Percentiles rank a stretch among this genome's conserved stretches.
These are phyloP conservation scores for Lipomyces sp. DNA, from an alignment of 805 yeast species.

Conservation along the genomic window DNA sequence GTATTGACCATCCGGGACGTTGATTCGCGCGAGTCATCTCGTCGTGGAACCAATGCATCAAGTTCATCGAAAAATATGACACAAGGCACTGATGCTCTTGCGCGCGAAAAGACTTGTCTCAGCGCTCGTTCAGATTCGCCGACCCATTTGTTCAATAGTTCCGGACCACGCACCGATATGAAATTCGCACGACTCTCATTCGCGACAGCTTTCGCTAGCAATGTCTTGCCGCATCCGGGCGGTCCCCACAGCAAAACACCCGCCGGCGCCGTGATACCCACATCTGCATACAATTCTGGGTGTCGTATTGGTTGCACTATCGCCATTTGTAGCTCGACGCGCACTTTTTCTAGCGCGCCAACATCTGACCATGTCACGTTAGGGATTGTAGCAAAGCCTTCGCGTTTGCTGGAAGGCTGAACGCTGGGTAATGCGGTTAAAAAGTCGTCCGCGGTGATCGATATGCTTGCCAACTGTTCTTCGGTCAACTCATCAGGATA, in stretches of 20 bases:
- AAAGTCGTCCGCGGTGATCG: constrained; percentile 78
- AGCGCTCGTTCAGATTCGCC: constrained; percentile 96
- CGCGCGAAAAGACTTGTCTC: constrained; percentile 87
- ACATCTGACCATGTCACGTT: constrained; percentile 95
- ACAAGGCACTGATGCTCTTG: constrained; percentile 90
- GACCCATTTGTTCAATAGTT: constrained; percentile 85
- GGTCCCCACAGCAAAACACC: constrained; percentile 99
- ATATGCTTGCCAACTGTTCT: constrained; percentile 70
- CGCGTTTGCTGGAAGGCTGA: constrained; percentile 96
- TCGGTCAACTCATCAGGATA: constrained; percentile 79
- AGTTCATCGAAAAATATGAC: constrained; percentile 93
- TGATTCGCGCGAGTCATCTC: constrained; percentile 85
- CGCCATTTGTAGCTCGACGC: constrained; percentile 94
- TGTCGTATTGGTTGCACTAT: constrained; percentile 93
- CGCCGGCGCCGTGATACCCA: constrained; percentile 94
- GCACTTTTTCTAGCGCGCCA: constrained; percentile 76
- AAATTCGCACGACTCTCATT: constrained; percentile 95
- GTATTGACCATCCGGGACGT: constrained; percentile 94
- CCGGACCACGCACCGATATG: constrained; percentile 95
- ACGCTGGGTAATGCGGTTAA: constrained; percentile 81
- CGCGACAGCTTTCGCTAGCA: constrained; percentile 95
- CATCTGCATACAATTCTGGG: constrained; percentile 84
- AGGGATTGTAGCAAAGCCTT: constrained; percentile 97
- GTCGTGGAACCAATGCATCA: constrained; percentile 91
- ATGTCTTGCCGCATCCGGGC: constrained; percentile 98